Evolutionary conservation across 2,329 filamentous ascomycete genomes (phyloP).

Genomic region (Stagonosporopsis tanaceti): DNA sequence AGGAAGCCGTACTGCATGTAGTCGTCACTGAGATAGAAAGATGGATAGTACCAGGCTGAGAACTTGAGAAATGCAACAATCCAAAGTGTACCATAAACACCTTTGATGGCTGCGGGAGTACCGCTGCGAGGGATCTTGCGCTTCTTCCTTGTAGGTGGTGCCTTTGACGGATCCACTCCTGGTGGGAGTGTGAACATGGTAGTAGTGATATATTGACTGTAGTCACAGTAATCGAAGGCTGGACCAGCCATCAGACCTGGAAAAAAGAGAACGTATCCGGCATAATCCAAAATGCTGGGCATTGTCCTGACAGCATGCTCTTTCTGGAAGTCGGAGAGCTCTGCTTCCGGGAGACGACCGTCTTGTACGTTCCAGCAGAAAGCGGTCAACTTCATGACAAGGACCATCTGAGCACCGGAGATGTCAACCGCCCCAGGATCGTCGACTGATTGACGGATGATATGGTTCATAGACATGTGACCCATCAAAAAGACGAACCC

Average conservation of each 20-base stretch:
- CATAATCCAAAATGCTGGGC: constrained; percentile 79
- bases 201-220: constrained; percentile 89
- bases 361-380: constrained; percentile 99
- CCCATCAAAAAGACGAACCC: constrained; percentile 94
- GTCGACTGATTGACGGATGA: constrained; percentile 76
- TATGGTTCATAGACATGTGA: constrained; percentile 91
- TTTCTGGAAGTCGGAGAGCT: constrained; percentile 87
- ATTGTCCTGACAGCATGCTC: constrained; percentile 79
- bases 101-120: constrained; percentile 82
- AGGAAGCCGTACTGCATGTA: constrained; percentile 74
- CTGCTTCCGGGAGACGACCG: constrained; percentile 77
- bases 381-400: constrained; percentile 95
- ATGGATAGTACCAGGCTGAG: constrained; percentile 69
- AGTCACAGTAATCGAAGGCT: constrained; percentile 94
- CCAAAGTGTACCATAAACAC: constrained; percentile 76
- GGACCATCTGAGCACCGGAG: constrained; percentile 93
- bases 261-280: constrained; percentile 94
- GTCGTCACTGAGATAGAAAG: constrained; percentile 69
- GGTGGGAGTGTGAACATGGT: constrained; percentile 90
- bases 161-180: constrained; percentile 83
- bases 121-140: constrained; percentile 91
- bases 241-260: constrained; percentile 88
- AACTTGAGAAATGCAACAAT: constrained; percentile 80
- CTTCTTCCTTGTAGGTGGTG: constrained; percentile 85
- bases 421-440: constrained; percentile 79